These are phyloP conservation scores for Linum usitatissimum DNA, from an alignment of 345 rosid genomes.

Conservation along the genomic window DNA sequence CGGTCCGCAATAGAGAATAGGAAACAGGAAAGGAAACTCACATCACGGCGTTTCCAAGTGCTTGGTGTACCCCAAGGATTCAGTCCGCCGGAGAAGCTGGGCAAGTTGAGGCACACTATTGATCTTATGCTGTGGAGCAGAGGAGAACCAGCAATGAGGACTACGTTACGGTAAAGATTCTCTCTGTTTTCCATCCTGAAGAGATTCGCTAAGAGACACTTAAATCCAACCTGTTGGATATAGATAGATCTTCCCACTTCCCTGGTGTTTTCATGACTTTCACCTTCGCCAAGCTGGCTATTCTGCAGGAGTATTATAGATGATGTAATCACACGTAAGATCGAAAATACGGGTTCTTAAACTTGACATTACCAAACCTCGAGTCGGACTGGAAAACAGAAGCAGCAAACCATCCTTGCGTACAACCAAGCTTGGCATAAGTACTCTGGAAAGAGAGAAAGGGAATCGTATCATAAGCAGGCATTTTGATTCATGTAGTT, in stretches of 20 bases:
- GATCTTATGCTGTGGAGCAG: slow-evolving; percentile 45
- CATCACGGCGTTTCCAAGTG: slow-evolving; percentile 33
- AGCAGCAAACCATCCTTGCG: slow-evolving; percentile 55
- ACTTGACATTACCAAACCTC: slow-evolving; percentile 24
- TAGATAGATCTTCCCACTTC: slow-evolving; percentile 48
- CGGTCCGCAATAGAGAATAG: too few species aligned
- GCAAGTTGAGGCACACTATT: slow-evolving; percentile 64
- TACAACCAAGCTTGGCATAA: slow-evolving; percentile 55
- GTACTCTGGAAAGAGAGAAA: slow-evolving; percentile 28
- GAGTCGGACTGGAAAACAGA: slow-evolving; percentile 48
- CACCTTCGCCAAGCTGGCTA: slow-evolving; percentile 49
- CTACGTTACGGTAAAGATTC: background rate
- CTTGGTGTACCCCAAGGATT: slow-evolving; percentile 62
- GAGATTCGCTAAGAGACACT: background rate
- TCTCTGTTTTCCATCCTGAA: background rate
- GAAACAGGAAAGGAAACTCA: slow-evolving; percentile 19
- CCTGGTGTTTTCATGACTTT: slow-evolving; percentile 40
- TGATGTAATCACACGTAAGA: background rate
- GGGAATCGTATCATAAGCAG: background rate
- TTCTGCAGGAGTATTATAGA: slow-evolving; percentile 24
- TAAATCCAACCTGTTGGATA: slow-evolving; percentile 37
- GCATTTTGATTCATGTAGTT: background rate
- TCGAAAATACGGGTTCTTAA: too few species aligned
- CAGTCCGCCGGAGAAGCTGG: slow-evolving; percentile 73
- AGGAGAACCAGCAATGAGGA: slow-evolving; percentile 9